These are phyloP conservation scores for Trametes cinnabarina DNA, from an alignment of 768 basidiomycete species.

Conservation along the genomic window DNA sequence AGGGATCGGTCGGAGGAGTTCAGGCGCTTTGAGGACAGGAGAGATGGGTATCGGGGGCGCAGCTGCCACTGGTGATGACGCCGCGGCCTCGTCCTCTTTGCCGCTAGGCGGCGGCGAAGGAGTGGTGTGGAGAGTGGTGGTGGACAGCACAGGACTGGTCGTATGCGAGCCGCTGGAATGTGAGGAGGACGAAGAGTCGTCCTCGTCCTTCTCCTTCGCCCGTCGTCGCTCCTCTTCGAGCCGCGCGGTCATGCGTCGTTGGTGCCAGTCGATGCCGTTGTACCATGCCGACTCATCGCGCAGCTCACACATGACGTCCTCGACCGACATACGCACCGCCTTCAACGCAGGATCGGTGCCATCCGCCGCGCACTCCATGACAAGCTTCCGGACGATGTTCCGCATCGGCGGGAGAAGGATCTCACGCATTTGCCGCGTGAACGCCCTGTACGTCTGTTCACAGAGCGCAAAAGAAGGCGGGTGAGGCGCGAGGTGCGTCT, in stretches of 20 bases:
- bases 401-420: constrained; percentile 65
- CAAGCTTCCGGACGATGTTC: constrained; percentile 63
- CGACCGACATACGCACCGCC: constrained; percentile 53
- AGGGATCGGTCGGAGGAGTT: constrained; percentile 63
- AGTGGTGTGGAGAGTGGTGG: constrained; percentile 74
- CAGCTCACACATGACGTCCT: constrained; percentile 58
- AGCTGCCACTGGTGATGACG: constrained; percentile 24
- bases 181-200: constrained; percentile 50
- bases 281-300: constrained; percentile 66
- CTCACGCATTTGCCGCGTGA: constrained; percentile 54
- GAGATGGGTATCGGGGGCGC: constrained; percentile 41
- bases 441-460: constrained; percentile 59
- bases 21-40: constrained; percentile 62
- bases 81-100: constrained; percentile 33
- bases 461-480: constrained; percentile 66
- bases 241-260: constrained; percentile 40
- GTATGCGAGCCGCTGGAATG: constrained; percentile 52
- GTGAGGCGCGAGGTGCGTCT: constrained; percentile 47
- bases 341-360: constrained; percentile 51
- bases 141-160: constrained; percentile 73
- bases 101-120: constrained; percentile 65
- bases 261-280: constrained; percentile 70
- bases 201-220: constrained; percentile 38
- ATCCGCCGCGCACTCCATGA: constrained; percentile 59
- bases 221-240: constrained; percentile 24